A percentile compares a stretch with the other conserved stretches of the same genome.
Conservation (phyloP, 140 eudicot species). For the Bidens hawaiensis region DNA sequence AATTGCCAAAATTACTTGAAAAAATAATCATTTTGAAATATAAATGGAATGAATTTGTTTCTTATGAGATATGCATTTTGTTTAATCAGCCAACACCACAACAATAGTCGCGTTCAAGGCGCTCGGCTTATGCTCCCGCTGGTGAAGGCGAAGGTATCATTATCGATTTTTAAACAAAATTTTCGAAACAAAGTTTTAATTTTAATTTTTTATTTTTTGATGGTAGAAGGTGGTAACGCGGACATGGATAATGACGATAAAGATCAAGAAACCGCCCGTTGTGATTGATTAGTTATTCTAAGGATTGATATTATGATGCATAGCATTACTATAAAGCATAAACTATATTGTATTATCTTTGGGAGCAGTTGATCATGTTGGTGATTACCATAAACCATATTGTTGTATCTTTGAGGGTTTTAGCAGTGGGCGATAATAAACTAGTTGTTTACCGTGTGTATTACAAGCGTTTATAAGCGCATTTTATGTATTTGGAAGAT, state of each 20-base stretch:
- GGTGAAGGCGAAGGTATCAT: constrained; percentile 63
- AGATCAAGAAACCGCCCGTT: constrained; percentile 19
- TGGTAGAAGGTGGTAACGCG: constrained; percentile 30
- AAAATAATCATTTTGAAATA: background rate
- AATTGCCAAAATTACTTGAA: background rate
- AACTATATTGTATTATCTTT: constrained; percentile 17
- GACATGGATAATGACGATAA: constrained; percentile 36
- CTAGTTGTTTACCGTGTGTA: background rate
- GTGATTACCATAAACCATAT: constrained; percentile 19
- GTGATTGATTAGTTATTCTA: constrained; percentile 6
- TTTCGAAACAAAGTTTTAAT: background rate
- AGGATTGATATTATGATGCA: constrained; percentile 22
- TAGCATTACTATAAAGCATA: constrained; percentile 12
- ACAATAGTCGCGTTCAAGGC: constrained; percentile 66
- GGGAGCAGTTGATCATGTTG: constrained; percentile 5
- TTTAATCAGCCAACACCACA: constrained; percentile 70
- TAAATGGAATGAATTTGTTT: background rate
- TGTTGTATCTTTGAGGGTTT: constrained; percentile 25
- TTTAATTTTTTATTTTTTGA: background rate
- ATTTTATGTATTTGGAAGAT: too few species aligned
- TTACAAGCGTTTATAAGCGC: background rate
- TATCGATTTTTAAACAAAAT: background rate
- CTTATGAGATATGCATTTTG: background rate
- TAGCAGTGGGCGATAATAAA: constrained; percentile 1
- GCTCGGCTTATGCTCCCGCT: constrained; percentile 68